These are phyloP conservation scores for Discostella stelligeroides DNA, from an alignment of 108 stramenopile species.

Conservation along the genomic window DNA sequence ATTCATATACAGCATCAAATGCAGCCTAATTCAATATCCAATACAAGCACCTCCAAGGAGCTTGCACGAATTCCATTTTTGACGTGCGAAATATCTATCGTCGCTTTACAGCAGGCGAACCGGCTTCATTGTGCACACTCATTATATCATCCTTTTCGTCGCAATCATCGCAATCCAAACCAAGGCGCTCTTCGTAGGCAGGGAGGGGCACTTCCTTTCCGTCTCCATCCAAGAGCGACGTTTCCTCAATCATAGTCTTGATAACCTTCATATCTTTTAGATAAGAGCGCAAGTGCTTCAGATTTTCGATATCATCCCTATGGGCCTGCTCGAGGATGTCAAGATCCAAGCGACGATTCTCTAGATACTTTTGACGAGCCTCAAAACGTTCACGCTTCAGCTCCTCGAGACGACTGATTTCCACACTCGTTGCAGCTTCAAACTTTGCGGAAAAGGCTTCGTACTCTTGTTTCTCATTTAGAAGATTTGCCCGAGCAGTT, in stretches of 20 bases:
- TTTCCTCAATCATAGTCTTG: constrained; percentile 21
- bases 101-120: constrained; percentile 8
- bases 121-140: constrained; percentile 18
- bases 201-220: constrained; percentile 9
- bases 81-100: background rate
- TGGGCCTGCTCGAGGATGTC: constrained; percentile 24
- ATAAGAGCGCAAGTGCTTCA: constrained; percentile 15
- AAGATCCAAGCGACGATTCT: constrained; percentile 43
- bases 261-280: constrained; percentile 26
- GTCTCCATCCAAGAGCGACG: constrained; percentile 24
- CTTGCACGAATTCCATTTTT: background rate
- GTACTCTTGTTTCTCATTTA: constrained; percentile 26
- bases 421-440: constrained; percentile 36
- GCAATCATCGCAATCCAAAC: constrained; percentile 1
- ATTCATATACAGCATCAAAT: no score
- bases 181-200: constrained; percentile 14
- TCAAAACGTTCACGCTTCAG: constrained; percentile 39
- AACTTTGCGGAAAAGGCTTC: constrained; percentile 35
- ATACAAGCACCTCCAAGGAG: background rate
- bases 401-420: constrained; percentile 32
- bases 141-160: constrained; percentile 19
- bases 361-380: constrained; percentile 24
- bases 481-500: constrained; percentile 5
- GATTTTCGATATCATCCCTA: constrained; percentile 20
- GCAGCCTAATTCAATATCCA: background rate